Evolutionary conservation across 129 eudicot species (phyloP), one percentile per base, ranked within the genome.

Genomic region (Centaurea solstitialis): DNA sequence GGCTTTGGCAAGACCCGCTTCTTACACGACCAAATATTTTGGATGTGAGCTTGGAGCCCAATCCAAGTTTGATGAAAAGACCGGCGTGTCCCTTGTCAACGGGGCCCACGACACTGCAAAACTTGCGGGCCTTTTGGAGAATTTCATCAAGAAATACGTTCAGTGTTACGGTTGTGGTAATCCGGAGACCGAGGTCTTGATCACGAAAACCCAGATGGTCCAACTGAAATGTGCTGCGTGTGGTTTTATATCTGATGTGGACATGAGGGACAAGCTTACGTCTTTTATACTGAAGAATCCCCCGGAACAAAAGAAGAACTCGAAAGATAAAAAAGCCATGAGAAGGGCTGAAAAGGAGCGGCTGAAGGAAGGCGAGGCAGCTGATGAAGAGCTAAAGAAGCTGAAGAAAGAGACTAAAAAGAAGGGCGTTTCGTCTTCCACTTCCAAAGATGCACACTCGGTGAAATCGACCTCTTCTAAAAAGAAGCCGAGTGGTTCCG

Each of bases 11-110:
- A 87, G 94, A 88, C 94, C 94, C 41, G 81, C 91, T 72, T 80
- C 94, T 30, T 87, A 90, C 85, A 87, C 94, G 7, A 87, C 94
- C 5, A 90, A 87, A 69, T 87, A 85, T 53, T 90, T 90, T 77
- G 93, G 93, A 20, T 79, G 86, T 85, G 93, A 90, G 45, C 86
- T 87, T 5, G 91, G 93, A 26, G 93, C 93, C 50, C 93, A 90
- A 69, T 90, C 91, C 9, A 90, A 87, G 68, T 90, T 90, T 81
- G 91, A 90, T 66, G 94, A 90, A 70, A 90, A 90, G 77, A 76
- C 91, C 20, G 91, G 94, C 11, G 82, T 83, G 15, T 47, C 94
- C 15, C 94, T 80, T 71, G 94, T 90, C 47, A 90, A 90, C 43
- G 94, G 94, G 2, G 78, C 89, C n/a, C 94, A 90, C 68, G 94